phyloP scores from a whole-genome alignment of 352 stramenopile species.

The Phytopythium oedochilum region DNA sequence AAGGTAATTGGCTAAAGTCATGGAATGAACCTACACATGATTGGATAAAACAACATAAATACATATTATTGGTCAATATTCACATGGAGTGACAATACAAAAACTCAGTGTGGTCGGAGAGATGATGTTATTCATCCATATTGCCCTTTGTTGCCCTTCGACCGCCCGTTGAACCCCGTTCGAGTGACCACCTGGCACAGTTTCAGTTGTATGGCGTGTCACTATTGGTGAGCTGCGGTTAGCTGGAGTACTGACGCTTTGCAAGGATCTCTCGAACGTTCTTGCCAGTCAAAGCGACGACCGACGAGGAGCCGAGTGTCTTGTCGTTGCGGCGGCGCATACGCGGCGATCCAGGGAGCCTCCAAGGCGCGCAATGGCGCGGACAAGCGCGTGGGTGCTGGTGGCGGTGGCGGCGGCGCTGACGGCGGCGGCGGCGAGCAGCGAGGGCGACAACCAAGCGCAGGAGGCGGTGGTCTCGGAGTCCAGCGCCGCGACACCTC shows the following conservation, averaged over 20 bases:
- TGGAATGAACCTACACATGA: neutral
- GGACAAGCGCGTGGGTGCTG: neutral
- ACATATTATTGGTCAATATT: no score
- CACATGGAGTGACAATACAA: no score
- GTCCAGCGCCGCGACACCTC: neutral
- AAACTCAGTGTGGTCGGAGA: no score
- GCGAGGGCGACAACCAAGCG: neutral
- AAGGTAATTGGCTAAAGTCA: constrained; percentile 1
- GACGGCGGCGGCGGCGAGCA: neutral
- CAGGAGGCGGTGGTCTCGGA: neutral
- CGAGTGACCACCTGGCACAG: no score
- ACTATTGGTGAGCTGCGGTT: neutral
- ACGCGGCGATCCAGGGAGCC: neutral
- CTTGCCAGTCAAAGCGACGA: neutral
- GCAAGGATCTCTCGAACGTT: neutral
- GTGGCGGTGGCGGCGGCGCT: neutral
- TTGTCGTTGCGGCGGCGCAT: neutral
- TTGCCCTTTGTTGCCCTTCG: no score
- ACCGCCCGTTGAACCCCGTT: no score
- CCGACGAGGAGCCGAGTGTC: no score
- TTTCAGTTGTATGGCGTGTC: no score
- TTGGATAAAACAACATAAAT: neutral
- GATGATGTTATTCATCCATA: no score
- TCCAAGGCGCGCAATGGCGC: neutral
- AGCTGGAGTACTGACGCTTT: neutral